Base-by-base conservation (phyloP, 1,284 basidiomycete genomes). In the Sporisorium scitamineum region DNA sequence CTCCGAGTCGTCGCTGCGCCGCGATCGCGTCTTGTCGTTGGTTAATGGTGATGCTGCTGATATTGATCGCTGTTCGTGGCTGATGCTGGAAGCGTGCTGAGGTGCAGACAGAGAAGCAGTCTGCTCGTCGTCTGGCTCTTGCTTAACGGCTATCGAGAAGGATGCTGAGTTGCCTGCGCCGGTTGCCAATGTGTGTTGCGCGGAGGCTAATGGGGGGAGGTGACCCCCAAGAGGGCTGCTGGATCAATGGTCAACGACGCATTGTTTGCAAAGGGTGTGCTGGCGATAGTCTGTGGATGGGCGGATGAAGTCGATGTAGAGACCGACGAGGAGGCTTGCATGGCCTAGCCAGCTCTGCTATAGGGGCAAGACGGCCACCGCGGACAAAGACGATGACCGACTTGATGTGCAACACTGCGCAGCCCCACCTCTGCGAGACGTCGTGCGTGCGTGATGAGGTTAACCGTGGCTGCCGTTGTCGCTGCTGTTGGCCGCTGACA, bases 161-260 rank as follows among this genome's bases (percentile, higher is more conserved):
- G 52, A 18, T 26, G 52, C 27, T 5, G 51, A 27, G 53, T 24
- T 54, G 41, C 22, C 39, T 45, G 26, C 24, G 14, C 13, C 55
- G 54, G 22, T 55, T 57, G 54, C 9, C 44, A 55, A n/a, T 61
- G 59, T 24, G 24, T 45, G 37, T 20, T 18, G 11, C n/a, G 44
- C 26, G 1, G 57, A 27, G 24, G 27, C 26, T 20, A 29, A 20
- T 24, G 55, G 29, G 14, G 20, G 42, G 18, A n/a, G 26, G 44
- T 31, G 20, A 54, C 53, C 22, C 31, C 34, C 37, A 61, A 45
- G 6, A 74, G 59, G 41, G 66, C 59, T 11, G 71, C 44, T 54
- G 71, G 71, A 50, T 69, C 56, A 61, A 74, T 60, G 47, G 66
- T 74, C 62, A 74, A 55, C 2, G 59, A 16, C 32, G 66, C 65